These are phyloP conservation scores for Hypoxylon fragiforme DNA, from an alignment of 495 filamentous ascomycete genomes.

Conservation along the genomic window DNA sequence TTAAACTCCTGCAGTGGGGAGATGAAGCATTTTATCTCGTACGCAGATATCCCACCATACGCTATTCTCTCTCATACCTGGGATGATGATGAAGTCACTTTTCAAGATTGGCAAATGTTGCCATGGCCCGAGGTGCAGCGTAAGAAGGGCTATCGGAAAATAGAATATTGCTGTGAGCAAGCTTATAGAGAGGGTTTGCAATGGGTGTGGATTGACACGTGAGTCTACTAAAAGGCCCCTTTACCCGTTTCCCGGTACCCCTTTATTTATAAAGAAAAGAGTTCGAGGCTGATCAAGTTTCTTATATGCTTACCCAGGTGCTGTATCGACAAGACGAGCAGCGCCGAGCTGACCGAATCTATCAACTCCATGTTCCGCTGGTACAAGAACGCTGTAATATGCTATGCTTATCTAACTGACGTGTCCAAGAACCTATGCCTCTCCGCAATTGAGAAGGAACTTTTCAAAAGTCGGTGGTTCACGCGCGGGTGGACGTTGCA, in stretches of 20 bases:
- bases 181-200: constrained; percentile 32
- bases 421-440: constrained; percentile 11
- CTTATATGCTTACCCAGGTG: constrained; percentile 34
- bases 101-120: constrained; percentile 22
- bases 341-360: constrained; percentile 43
- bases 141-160: constrained; percentile 37
- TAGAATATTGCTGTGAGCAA: constrained; percentile 34
- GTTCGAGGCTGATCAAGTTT: too few relatives aligned
- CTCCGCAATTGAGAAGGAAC: constrained; percentile 4
- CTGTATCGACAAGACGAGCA: constrained; percentile 46
- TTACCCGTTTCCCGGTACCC: too few relatives aligned
- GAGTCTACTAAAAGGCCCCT: constrained; percentile 12
- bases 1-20: constrained; percentile 18
- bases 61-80: constrained; percentile 39
- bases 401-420: constrained; percentile 44
- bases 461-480: constrained; percentile 41
- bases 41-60: constrained; percentile 24
- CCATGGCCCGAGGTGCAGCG: not conserved
- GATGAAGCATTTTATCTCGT: constrained; percentile 24
- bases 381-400: constrained; percentile 37
- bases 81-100: constrained; percentile 30
- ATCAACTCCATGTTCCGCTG: constrained; percentile 47
- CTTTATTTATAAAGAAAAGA: too few relatives aligned
- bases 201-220: constrained; percentile 45
- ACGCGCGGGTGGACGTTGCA: constrained; percentile 49